Evolutionary conservation across 2,329 filamentous ascomycete genomes (phyloP).

Genomic region (Botrytis hyacinthi): DNA sequence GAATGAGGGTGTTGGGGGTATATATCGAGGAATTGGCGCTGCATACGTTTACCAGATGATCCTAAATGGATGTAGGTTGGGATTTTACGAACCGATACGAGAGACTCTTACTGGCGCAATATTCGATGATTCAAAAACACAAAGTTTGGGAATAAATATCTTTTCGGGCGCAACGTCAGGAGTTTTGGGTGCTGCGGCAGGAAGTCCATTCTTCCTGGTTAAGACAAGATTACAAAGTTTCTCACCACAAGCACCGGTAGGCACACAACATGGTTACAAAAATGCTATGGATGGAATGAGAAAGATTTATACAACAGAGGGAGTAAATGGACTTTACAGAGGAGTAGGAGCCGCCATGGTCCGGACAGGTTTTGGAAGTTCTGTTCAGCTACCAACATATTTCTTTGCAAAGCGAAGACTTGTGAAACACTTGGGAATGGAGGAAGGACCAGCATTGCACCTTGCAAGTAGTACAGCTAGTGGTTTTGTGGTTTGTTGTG

Average conservation of each 20-base stretch:
- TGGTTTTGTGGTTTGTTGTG: conserved; percentile 93
- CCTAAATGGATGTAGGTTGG: conserved; percentile 92
- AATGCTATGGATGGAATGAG: conserved; percentile 80
- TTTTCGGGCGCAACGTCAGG: conserved; percentile 87
- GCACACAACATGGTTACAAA: conserved; percentile 91
- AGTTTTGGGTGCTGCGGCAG: conserved; percentile 86
- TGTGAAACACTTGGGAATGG: conserved; percentile 78
- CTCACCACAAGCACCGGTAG: conserved; percentile 88
- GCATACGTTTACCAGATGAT: conserved; percentile 96
- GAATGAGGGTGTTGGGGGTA: conserved; percentile 82
- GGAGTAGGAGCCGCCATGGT: conserved; percentile 94
- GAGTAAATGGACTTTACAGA: conserved; percentile 78
- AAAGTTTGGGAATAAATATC: conserved; percentile 89
- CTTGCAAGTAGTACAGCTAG: conserved; percentile 84
- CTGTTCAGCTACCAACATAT: conserved; percentile 94
- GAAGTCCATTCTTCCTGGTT: conserved; percentile 95
- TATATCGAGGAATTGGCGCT: conserved; percentile 85
- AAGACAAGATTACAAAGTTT: conserved; percentile 95
- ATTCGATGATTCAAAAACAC: conserved; percentile 69
- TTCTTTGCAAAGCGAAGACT: conserved; percentile 93
- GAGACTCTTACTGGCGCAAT: conserved; percentile 65
- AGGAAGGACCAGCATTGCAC: conserved; percentile 87
- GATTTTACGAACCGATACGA: conserved; percentile 96
- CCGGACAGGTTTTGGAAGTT: conserved; percentile 90
- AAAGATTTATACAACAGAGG: conserved; percentile 76